Conservation (phyloP, 2,329 filamentous ascomycete genomes). For the Metarhizium brunneum region DNA sequence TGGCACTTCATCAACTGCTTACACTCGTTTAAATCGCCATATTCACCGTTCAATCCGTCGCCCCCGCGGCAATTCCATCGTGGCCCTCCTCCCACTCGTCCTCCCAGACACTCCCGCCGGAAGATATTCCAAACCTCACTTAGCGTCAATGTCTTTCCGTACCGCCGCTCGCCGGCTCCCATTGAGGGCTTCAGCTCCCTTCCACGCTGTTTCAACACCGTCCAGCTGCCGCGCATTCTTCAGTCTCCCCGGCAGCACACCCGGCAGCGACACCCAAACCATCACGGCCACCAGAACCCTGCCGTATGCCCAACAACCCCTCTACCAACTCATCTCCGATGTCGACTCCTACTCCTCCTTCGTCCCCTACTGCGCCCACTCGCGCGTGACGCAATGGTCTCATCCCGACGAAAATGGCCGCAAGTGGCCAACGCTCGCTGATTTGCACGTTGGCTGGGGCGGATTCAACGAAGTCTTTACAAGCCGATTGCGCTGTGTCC, state of each 20-base stretch:
- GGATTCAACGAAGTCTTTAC: constrained; percentile 77
- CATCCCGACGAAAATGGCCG: constrained; percentile 36
- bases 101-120: not conserved
- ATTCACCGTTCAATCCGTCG: too few species aligned
- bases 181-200: not conserved
- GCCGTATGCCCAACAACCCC: constrained; percentile 57
- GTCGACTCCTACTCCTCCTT: constrained; percentile 77
- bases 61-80: too few species aligned
- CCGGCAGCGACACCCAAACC: constrained; percentile 39
- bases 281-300: constrained; percentile 68
- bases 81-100: not conserved
- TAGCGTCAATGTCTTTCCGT: constrained; percentile 1
- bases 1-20: not conserved
- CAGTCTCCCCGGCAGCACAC: constrained; percentile 12
- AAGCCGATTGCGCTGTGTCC: constrained; percentile 69
- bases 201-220: not conserved
- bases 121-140: not conserved
- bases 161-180: not conserved
- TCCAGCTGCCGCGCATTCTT: constrained; percentile 11
- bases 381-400: constrained; percentile 69
- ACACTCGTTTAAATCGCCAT: not conserved
- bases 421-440: constrained; percentile 63
- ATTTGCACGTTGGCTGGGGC: constrained; percentile 78
- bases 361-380: constrained; percentile 81
- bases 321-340: constrained; percentile 84